Base-by-base conservation (phyloP, 1,284 basidiomycete genomes). In the Ganoderma lucidum region DNA sequence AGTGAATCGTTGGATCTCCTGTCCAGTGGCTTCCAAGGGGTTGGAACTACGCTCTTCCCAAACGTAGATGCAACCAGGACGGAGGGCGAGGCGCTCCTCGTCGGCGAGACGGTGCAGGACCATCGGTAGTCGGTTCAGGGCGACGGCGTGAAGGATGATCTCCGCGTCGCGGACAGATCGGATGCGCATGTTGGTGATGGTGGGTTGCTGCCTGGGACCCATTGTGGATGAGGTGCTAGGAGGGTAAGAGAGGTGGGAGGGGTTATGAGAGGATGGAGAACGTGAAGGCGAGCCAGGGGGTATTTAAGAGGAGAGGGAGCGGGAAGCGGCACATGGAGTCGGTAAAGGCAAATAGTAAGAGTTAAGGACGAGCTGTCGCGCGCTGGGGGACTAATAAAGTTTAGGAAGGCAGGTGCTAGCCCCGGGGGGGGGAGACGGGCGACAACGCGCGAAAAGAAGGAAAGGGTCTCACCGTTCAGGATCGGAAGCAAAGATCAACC, bases 1-100 rank as follows among this genome's bases (percentile, higher is more conserved):
- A 1, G 84, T 85, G 76, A 83, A 84, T 4, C 83, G 77, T 65
- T 84, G 82, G 41, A 84, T 84, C 51, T 83, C 83, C 63, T 81
- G 80, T 30, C 81, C 82, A 32, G 79, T 79, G 28, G 79, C 79
- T 64, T 82, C 82, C 55, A 79, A 77, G n/a, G 81, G 80, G 66
- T 77, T 80, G 65, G 76, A 79, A 66, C 75, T 81, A 32, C 81
- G 81, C 67, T 84, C 83, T 71, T 85, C 83, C 84, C 84, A 85
- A 63, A 85, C 83, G 73, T 84, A 85, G 68, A 84, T 81, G 71
- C 80, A 81, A 61, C 84, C 84, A 10, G 83, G 76, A 23, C 76
- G 75, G 56, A 85, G 78, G 3, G 79, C 78, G 60, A 81, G 78
- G 8, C 84, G 78, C 69, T 85, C 84, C 53, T 83, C 83, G 69